Evolutionary conservation across 1,284 basidiomycete species (phyloP), one percentile per base, ranked within the genome.

Genomic region (Hemileia vastatrix): DNA sequence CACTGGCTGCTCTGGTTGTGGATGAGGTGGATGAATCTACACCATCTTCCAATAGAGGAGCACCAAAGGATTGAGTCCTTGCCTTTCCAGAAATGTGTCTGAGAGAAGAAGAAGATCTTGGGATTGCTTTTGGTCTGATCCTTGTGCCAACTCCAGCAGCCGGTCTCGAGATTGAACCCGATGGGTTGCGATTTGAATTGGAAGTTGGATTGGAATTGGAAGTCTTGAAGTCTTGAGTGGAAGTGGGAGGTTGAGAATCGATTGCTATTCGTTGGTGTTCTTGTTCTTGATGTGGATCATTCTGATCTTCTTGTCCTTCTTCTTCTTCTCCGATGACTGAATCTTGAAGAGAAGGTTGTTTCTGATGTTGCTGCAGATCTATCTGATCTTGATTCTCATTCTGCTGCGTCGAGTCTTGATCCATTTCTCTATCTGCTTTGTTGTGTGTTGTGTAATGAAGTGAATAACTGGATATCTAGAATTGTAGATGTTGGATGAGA

Each of bases 81-180:
- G 64, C 45, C 18, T 64, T 59, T 1, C 59, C 63, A 15, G 65
- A 67, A 54, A 71, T 68, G 51, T 71, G 70, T 2, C 70, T 64
- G 6, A 71, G 67, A 3, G 70, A 68, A 9, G 70, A 66, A 27
- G 65, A 67, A 47, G 66, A 66, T 5, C 66, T 65, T 23, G 70
- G 70, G 1, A 67, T 69, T n/a, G 67, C n/a, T n/a, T n/a, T n/a
- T n/a, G n/a, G n/a, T n/a, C n/a, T n/a, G 65, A 45, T 68, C 67
- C n/a, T n/a, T n/a, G n/a, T n/a, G n/a, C n/a, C n/a, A n/a, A n/a
- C n/a, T n/a, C n/a, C n/a, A n/a, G n/a, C n/a, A n/a, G n/a, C n/a
- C n/a, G n/a, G n/a, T n/a, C n/a, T n/a, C n/a, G n/a, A n/a, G n/a
- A n/a, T n/a, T n/a, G n/a, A n/a, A n/a, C n/a, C n/a, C n/a, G 27